Evolutionary conservation across 352 stramenopile genomes (phyloP).

Genomic region (Phytophthora meadii): DNA sequence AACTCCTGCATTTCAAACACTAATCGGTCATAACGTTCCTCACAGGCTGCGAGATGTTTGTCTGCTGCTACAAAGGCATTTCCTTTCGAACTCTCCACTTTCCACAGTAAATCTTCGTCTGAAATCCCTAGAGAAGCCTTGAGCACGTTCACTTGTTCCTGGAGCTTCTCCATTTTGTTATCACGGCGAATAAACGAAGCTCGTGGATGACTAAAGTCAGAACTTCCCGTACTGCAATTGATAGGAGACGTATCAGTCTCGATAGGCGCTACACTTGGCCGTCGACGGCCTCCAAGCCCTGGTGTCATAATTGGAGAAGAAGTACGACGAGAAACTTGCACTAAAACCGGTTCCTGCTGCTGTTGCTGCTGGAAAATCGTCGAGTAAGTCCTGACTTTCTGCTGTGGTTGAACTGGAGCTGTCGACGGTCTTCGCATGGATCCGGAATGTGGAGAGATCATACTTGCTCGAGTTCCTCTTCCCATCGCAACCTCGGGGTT

Average conservation of each 20-base stretch:
- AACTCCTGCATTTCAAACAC: constrained; percentile 71
- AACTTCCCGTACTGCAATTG: not conserved
- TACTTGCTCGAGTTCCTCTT: constrained; percentile 22
- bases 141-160: constrained; percentile 78
- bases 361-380: constrained; percentile 29
- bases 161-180: constrained; percentile 66
- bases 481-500: not conserved
- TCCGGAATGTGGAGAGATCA: constrained; percentile 14
- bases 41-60: constrained; percentile 51
- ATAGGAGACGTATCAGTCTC: constrained; percentile 17
- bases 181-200: constrained; percentile 50
- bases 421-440: constrained; percentile 10
- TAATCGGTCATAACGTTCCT: constrained; percentile 76
- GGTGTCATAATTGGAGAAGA: constrained; percentile 57
- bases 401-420: constrained; percentile 7
- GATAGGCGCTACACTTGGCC: constrained; percentile 67
- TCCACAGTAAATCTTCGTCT: constrained; percentile 83
- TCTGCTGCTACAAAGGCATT: constrained; percentile 78
- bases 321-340: constrained; percentile 66
- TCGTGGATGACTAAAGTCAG: constrained; percentile 12
- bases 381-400: constrained; percentile 14
- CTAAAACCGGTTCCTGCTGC: constrained; percentile 42
- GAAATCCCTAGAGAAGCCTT: constrained; percentile 77
- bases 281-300: constrained; percentile 29
- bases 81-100: constrained; percentile 75